Base-by-base conservation (phyloP, 352 stramenopile genomes). In the Blastocystis sp. region DNA sequence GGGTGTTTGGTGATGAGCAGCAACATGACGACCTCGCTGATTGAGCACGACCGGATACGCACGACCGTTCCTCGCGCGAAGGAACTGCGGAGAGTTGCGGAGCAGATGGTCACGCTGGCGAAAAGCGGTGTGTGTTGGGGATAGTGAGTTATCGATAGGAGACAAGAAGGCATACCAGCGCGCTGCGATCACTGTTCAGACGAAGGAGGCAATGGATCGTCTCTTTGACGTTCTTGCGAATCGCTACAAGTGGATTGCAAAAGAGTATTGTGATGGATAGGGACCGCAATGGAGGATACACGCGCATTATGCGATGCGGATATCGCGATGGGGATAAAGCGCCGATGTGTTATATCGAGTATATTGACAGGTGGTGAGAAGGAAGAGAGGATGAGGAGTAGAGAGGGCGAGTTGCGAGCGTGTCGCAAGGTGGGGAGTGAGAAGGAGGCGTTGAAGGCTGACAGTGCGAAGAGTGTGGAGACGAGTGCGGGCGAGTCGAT, bases 11-110 rank as follows among this genome's bases (percentile, higher is more conserved):
- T 93, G 67, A 93, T 95, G 92, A 90, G 95, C 52, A 92, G 93
- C 52, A 96, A 92, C 23, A 94, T 95, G 92, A 92, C 94, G 88
- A 94, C 93, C 88, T 93, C 94, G 89, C 92, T 97, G 67, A 91
- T 97, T 79, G 92, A 95, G 89, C 93, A 96, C 89, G 93, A 97
- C 89, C 91, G 94, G 84, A 96, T 97, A 88, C 93, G 90, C 88
- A 97, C 93, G 88, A 97, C 94, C 76, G 90, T 96, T 45, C 92
- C 93, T 23, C 95, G 95, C 89, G 93, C 94, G 74, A 96, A 96
- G 91, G 94, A 97, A 90, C 89, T 97, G 86, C 92, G 93, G 69
- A 92, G 93, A 38, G 86, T 95, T 48, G 93, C 94, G 7, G 93
- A 97, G 43, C 89, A 95, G 89, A 92, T 97, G 56, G 92, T 97